Conservation (phyloP, 768 basidiomycete genomes). For the Podaxis sp. region DNA sequence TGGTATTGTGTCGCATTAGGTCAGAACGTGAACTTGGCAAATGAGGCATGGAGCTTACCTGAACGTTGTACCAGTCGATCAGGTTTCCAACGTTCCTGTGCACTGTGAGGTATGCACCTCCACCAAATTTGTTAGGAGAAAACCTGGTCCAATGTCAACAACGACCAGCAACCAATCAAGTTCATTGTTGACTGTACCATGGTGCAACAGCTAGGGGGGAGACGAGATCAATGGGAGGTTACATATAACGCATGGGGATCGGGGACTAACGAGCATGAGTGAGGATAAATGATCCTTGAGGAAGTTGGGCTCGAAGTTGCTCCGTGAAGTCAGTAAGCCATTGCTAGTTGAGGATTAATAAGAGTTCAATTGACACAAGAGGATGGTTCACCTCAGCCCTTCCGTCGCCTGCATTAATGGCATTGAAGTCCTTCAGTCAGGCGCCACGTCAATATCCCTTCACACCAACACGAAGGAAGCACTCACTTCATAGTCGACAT, state of each 20-base stretch:
- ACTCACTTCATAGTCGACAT: slow-evolving; percentile 61
- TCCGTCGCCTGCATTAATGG: slow-evolving; percentile 50
- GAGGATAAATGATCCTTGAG: slow-evolving; percentile 46
- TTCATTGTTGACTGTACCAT: slow-evolving; percentile 26
- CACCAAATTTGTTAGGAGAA: slow-evolving; percentile 36
- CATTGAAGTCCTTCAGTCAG: slow-evolving; percentile 52
- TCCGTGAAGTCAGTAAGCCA: slow-evolving; percentile 56
- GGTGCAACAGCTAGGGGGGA: slow-evolving; percentile 43
- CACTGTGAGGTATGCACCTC: slow-evolving; percentile 58
- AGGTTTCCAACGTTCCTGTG: slow-evolving; percentile 48
- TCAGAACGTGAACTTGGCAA: background rate
- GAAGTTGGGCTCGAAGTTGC: slow-evolving; percentile 47
- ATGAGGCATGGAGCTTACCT: slow-evolving; percentile 30
- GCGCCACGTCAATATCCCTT: background rate
- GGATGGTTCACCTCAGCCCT: slow-evolving; percentile 43
- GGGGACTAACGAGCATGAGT: slow-evolving; percentile 51
- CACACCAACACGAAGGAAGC: background rate
- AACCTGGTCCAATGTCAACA: slow-evolving; percentile 32
- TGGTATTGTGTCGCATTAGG: slow-evolving; percentile 14
- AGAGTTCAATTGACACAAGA: background rate
- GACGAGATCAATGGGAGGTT: background rate
- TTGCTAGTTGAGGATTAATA: slow-evolving; percentile 22
- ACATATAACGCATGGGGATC: background rate
- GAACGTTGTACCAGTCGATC: slow-evolving; percentile 65
- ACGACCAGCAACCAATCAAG: background rate